A percentile compares a stretch with the other conserved stretches of the same genome.
Conservation (phyloP, 1,139 yeast species). For the Debaryomycetaceae sp. region DNA sequence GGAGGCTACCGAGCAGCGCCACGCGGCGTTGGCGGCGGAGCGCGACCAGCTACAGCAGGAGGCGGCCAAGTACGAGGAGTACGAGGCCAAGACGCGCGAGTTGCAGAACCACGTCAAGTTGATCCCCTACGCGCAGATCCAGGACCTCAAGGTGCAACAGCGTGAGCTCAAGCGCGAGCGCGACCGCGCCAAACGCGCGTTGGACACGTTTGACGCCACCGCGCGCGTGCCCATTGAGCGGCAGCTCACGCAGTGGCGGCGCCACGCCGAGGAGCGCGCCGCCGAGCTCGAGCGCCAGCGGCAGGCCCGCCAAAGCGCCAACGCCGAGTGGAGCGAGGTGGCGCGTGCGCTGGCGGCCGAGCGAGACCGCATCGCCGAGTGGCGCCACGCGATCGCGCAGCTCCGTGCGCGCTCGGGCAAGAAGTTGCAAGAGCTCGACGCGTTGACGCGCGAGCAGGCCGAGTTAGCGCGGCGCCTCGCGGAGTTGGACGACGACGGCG, state of each 20-base stretch:
- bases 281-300: too few species aligned
- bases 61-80: slow-evolving; percentile 36
- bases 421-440: slow-evolving; percentile 19
- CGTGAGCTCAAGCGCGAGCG: slow-evolving; percentile 37
- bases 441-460: slow-evolving; percentile 14
- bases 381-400: slow-evolving; percentile 15
- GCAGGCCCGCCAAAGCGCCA: too few species aligned
- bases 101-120: slow-evolving; percentile 47
- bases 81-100: slow-evolving; percentile 37
- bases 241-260: slow-evolving; percentile 13
- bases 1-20: slow-evolving; percentile 23
- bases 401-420: slow-evolving; percentile 19
- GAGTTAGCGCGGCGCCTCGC: slow-evolving; percentile 13
- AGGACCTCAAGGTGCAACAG: slow-evolving; percentile 46
- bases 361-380: slow-evolving; percentile 16
- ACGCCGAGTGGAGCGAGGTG: background rate
- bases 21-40: slow-evolving; percentile 29
- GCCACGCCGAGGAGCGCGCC: too few species aligned
- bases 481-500: background rate
- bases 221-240: slow-evolving; percentile 30
- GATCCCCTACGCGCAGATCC: slow-evolving; percentile 59
- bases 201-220: slow-evolving; percentile 25
- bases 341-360: background rate
- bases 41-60: slow-evolving; percentile 30
- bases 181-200: slow-evolving; percentile 32